phyloP scores from a whole-genome alignment of 148 eudicot genomes.

The Camellia sinensis region DNA sequence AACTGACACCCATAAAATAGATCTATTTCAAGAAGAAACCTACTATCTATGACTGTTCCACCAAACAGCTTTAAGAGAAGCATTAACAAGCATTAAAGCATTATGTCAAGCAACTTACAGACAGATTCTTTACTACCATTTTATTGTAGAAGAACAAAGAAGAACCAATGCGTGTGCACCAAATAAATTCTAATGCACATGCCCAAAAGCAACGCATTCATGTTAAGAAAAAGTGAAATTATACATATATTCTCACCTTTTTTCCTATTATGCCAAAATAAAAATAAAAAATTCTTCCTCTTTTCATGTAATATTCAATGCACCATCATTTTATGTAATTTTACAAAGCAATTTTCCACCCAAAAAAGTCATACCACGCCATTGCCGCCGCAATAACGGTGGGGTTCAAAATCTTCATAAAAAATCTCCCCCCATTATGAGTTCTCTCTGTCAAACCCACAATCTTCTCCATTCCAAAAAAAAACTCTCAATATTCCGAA shows the following conservation, averaged over 20 bases:
- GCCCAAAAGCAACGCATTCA: neutral
- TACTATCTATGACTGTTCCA: neutral
- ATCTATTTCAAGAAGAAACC: constrained; percentile 1
- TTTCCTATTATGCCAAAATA: neutral
- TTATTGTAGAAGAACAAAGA: neutral
- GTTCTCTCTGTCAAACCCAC: constrained; percentile 19
- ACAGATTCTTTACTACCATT: neutral
- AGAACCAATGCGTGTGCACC: neutral
- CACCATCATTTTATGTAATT: constrained; percentile 8
- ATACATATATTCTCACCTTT: constrained; percentile 1
- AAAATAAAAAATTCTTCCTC: neutral
- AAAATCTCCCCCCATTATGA: constrained; percentile 24
- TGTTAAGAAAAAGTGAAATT: neutral
- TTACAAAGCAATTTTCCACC: neutral
- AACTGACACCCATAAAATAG: constrained; percentile 1
- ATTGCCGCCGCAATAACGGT: constrained; percentile 71
- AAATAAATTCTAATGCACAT: neutral
- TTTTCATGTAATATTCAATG: neutral
- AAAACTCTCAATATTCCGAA: no score
- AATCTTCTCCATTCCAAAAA: no score
- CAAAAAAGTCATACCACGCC: constrained; percentile 33
- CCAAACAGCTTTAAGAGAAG: neutral
- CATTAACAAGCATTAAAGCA: neutral
- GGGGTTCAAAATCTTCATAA: neutral
- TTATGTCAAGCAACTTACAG: constrained; percentile 1